Base-by-base conservation (phyloP, 345 rosid genomes). In the Luvunga scandens region DNA sequence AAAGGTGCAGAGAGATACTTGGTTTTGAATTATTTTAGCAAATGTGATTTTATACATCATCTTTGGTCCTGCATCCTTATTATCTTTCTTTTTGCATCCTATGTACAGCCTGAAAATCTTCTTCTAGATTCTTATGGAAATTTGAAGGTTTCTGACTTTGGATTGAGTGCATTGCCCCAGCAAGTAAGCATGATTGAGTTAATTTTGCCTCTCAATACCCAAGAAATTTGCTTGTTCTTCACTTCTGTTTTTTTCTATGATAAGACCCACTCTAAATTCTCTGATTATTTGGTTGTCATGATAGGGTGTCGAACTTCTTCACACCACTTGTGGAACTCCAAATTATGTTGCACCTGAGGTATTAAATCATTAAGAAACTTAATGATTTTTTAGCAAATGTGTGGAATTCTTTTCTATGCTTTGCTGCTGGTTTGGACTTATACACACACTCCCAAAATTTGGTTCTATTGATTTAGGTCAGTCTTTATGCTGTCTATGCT, bases 311-410 rank as follows among this genome's bases (percentile, higher is more conserved):
- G 87, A 81, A 71, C 94, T 95, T 81, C 89, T 93, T 71, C 95
- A 86, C 68, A 95, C 99, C 13, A 88, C 98, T 30, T 96, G 99
- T 84, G 99, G 99, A 85, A 96, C 98, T 73, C 98, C 98, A 28
- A 90, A 91, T 89, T 91, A 91, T 82, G 84, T 91, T 73, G 96
- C 96, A 27, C 96, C 96, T 59, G 88, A 87, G 90, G 90, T 87
- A 83, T 72, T 69, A 67, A 57, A 55, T 34, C 39, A 9, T 55
- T 56, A 36, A 57, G 36, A 66, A 68, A 67, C 67, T 75, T 78
- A 31, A 33, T 30, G 42, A 61, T 57, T 65, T 64, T 74, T 65
- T 22, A 7, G 22, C 69, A 39, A 71, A 56, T 12, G 16, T 21
- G 12, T 77, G 24, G 25, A 76, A 56, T 38, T 28, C n/a, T 27